Percentiles rank a stretch among this genome's conserved stretches.
These are phyloP conservation scores for Tirmania nivea DNA, from an alignment of 495 filamentous ascomycete species.

Conservation along the genomic window DNA sequence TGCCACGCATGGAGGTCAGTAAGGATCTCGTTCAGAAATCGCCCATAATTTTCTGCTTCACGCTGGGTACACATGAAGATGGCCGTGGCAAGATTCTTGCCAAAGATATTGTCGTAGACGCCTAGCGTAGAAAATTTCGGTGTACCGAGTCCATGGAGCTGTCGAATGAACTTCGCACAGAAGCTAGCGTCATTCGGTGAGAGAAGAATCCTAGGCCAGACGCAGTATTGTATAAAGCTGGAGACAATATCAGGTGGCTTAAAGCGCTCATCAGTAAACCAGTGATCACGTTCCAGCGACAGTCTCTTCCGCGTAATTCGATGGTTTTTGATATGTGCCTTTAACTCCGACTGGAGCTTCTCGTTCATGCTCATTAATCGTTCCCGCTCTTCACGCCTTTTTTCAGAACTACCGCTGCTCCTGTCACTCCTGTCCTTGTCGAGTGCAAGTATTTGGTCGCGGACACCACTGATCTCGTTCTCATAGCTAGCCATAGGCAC, in stretches of 20 bases:
- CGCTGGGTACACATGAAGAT: conserved; percentile 73
- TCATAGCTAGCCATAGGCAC: conserved; percentile 53
- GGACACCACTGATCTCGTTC: conserved; percentile 40
- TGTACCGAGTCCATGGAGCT: conserved; percentile 58
- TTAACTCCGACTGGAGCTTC: conserved; percentile 46
- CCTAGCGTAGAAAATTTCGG: conserved; percentile 73
- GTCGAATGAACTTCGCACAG: conserved; percentile 61
- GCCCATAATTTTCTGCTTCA: conserved; percentile 76
- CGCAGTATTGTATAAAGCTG: conserved; percentile 66
- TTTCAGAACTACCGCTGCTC: conserved; percentile 31
- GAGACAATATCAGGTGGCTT: conserved; percentile 48
- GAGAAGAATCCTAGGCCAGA: conserved; percentile 64
- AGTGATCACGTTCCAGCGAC: conserved; percentile 53
- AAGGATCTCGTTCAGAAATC: conserved; percentile 63
- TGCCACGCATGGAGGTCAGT: conserved; percentile 69
- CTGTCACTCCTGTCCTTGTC: conserved; percentile 46
- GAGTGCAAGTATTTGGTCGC: conserved; percentile 26
- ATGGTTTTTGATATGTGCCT: conserved; percentile 41
- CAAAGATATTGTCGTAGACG: conserved; percentile 65
- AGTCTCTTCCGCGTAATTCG: conserved; percentile 40
- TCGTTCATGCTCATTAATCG: conserved; percentile 35
- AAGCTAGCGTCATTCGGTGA: conserved; percentile 76
- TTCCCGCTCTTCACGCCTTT: conserved; percentile 43
- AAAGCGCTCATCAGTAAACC: conserved; percentile 43
- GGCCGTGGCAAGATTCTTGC: conserved; percentile 48